Evolutionary conservation across 371 early-diverging fungal genomes (phyloP).

Genomic region (Gilbertella persicaria): DNA sequence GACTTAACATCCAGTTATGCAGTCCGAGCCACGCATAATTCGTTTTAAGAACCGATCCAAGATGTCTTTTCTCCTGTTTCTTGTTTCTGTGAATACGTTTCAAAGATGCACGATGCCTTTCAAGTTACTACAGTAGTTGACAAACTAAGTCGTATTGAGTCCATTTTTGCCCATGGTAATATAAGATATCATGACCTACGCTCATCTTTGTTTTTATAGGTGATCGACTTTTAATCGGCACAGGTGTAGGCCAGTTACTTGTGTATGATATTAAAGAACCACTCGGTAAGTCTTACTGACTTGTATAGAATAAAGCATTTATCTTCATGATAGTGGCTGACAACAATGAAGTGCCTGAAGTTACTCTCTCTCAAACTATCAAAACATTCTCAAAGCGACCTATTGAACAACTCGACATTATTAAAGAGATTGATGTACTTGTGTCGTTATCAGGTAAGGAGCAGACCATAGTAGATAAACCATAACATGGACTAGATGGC

Average conservation of each 20-base stretch:
- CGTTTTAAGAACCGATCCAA: background rate
- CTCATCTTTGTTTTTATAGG: conserved; percentile 37
- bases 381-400: conserved; percentile 73
- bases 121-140: conserved; percentile 70
- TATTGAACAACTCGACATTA: conserved; percentile 76
- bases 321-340: conserved; percentile 39
- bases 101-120: conserved; percentile 66
- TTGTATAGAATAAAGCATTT: background rate
- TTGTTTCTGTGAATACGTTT: background rate
- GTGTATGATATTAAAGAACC: conserved; percentile 73
- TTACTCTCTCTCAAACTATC: conserved; percentile 63
- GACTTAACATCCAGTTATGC: no score
- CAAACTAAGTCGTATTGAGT: conserved; percentile 61
- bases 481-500: conserved; percentile 49
- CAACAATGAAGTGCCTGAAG: conserved; percentile 52
- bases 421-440: conserved; percentile 76
- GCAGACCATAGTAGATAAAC: background rate
- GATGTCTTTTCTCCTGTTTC: background rate
- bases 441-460: conserved; percentile 67
- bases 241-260: conserved; percentile 67
- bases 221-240: conserved; percentile 75
- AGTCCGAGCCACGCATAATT: background rate
- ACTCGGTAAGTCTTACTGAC: conserved; percentile 35
- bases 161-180: conserved; percentile 66
- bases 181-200: background rate